Percentiles rank a stretch among this genome's conserved stretches.
These are phyloP conservation scores for Furculomyces boomerangus DNA, from an alignment of 371 early-diverging fungal genomes.

Conservation along the genomic window DNA sequence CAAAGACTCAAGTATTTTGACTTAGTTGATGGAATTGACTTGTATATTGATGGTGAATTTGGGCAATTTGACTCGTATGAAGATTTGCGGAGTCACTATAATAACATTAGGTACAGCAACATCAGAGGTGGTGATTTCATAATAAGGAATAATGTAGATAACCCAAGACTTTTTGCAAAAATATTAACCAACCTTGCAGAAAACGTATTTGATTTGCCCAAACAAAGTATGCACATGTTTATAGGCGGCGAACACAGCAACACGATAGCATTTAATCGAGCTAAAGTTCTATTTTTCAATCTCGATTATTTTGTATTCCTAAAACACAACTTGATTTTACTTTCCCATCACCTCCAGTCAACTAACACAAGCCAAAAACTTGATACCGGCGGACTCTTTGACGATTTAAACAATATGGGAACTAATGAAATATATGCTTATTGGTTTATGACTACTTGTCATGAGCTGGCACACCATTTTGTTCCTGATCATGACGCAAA, in stretches of 20 bases:
- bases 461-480: conserved; percentile 80
- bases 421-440: conserved; percentile 19
- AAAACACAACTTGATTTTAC: conserved; percentile 27
- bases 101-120: neutral
- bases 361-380: too few relatives aligned
- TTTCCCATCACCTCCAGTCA: too few relatives aligned
- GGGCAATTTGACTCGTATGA: neutral
- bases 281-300: conserved; percentile 68
- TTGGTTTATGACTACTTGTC: conserved; percentile 78
- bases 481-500: conserved; percentile 16
- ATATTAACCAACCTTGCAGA: conserved; percentile 31
- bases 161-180: conserved; percentile 30
- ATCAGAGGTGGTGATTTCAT: neutral
- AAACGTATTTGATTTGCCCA: conserved; percentile 36
- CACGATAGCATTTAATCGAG: conserved; percentile 68
- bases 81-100: neutral
- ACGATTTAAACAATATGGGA: too few relatives aligned
- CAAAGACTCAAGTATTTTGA: conserved; percentile 3
- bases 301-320: conserved; percentile 51
- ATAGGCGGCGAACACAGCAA: conserved; percentile 39
- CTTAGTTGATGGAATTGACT: conserved; percentile 3
- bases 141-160: neutral
- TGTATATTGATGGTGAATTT: conserved; percentile 1
- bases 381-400: neutral
- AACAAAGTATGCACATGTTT: conserved; percentile 46